Conservation (phyloP, 306 rosid genomes). For the Cucurbita argyrosperma region DNA sequence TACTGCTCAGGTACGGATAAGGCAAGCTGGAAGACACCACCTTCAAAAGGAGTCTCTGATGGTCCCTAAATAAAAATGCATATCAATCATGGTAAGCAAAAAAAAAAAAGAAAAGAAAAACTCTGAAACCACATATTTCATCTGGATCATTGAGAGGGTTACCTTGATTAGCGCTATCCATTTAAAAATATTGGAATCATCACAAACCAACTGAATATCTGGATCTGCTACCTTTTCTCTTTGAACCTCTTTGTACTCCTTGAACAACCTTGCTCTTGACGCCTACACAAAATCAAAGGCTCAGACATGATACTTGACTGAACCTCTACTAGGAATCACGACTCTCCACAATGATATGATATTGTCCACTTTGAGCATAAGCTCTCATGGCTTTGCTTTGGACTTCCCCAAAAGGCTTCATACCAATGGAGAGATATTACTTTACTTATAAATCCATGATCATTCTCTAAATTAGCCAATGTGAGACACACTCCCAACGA, state of each 20-base stretch:
- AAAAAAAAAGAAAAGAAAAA: background rate
- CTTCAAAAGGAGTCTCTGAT: conserved; percentile 92
- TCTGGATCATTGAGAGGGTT: background rate
- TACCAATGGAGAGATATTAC: no score
- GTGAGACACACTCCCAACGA: no score
- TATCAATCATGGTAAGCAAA: background rate
- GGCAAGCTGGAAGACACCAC: conserved; percentile 92
- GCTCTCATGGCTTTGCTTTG: no score
- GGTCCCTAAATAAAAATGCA: conserved; percentile 48
- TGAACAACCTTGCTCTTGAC: conserved; percentile 84
- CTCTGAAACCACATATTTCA: background rate
- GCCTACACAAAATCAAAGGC: conserved; percentile 25
- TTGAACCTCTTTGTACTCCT: conserved; percentile 96
- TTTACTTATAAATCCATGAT: no score
- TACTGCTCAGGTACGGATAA: conserved; percentile 87
- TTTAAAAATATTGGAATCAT: conserved; percentile 81
- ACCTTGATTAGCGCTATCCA: conserved; percentile 96
- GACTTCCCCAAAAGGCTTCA: no score
- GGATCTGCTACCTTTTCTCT: conserved; percentile 81
- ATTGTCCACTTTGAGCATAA: no score
- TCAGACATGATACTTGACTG: no score
- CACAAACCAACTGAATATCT: conserved; percentile 77
- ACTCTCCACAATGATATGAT: no score
- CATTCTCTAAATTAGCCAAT: no score
- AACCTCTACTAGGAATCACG: no score